Evolutionary conservation across 768 basidiomycete species (phyloP).

Genomic region (Lyophyllum shimeji): DNA sequence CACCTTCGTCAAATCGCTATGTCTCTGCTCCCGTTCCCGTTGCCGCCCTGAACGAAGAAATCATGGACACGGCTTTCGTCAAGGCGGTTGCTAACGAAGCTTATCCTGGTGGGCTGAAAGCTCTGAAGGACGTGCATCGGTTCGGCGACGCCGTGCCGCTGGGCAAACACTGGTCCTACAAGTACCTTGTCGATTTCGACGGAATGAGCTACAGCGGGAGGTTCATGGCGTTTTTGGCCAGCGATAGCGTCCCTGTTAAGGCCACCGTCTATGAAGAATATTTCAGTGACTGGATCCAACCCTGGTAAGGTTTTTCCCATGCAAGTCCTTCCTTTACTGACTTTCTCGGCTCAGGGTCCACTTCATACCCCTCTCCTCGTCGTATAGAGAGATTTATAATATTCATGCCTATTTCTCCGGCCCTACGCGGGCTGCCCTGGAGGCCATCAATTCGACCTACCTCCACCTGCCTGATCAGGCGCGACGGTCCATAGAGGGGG

Average conservation of each 20-base stretch:
- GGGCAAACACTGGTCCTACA: conserved; percentile 89
- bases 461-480: conserved; percentile 30
- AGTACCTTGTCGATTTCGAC: conserved; percentile 90
- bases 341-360: conserved; percentile 65
- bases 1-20: conserved; percentile 55
- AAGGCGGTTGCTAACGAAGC: conserved; percentile 65
- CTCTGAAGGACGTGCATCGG: conserved; percentile 41
- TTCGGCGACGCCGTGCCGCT: conserved; percentile 77
- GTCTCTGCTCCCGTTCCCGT: conserved; percentile 62
- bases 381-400: conserved; percentile 92
- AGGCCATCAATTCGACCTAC: conserved; percentile 49
- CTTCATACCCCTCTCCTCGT: conserved; percentile 86
- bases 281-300: conserved; percentile 89
- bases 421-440: conserved; percentile 58
- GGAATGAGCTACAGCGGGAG: conserved; percentile 95
- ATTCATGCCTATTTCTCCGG: conserved; percentile 93
- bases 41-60: conserved; percentile 64
- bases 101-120: conserved; percentile 75
- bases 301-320: conserved; percentile 56
- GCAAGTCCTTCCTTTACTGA: background rate
- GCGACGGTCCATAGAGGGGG: conserved; percentile 54
- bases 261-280: conserved; percentile 90
- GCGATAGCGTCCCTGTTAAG: conserved; percentile 89
- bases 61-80: conserved; percentile 89
- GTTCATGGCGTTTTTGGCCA: conserved; percentile 82